These are phyloP conservation scores for Suillus alpinus DNA, from an alignment of 768 basidiomycete genomes.

Conservation along the genomic window DNA sequence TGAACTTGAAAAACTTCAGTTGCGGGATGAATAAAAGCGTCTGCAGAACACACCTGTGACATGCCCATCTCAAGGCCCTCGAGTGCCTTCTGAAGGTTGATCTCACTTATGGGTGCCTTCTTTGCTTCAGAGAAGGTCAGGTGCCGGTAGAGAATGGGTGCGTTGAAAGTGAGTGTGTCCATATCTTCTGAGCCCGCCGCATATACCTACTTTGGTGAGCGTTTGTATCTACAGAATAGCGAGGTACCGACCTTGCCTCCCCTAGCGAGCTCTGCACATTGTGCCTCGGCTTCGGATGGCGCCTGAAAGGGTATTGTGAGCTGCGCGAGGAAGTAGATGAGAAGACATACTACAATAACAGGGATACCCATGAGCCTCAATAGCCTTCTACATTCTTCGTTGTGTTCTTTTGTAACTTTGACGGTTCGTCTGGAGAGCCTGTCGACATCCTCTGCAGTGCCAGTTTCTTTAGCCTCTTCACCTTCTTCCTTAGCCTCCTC, in stretches of 20 bases:
- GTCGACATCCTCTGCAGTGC: constrained; percentile 91
- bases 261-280: constrained; percentile 96
- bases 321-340: background rate
- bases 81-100: constrained; percentile 76
- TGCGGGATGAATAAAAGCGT: background rate
- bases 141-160: constrained; percentile 91
- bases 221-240: background rate
- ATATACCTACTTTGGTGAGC: constrained; percentile 61
- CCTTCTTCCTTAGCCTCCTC: constrained; percentile 94
- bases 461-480: constrained; percentile 95
- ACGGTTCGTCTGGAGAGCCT: constrained; percentile 87
- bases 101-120: constrained; percentile 94
- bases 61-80: constrained; percentile 91
- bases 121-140: constrained; percentile 98
- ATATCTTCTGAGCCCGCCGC: constrained; percentile 99
- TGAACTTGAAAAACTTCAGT: constrained; percentile 56
- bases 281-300: constrained; percentile 97
- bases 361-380: constrained; percentile 97
- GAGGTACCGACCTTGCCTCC: constrained; percentile 71
- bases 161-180: constrained; percentile 96
- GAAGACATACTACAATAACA: constrained; percentile 72
- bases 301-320: constrained; percentile 51
- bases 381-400: constrained; percentile 88
- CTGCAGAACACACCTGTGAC: constrained; percentile 60
- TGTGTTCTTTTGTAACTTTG: constrained; percentile 93